These are phyloP conservation scores for Lentinula raphanica DNA, from an alignment of 768 basidiomycete genomes.

Conservation along the genomic window DNA sequence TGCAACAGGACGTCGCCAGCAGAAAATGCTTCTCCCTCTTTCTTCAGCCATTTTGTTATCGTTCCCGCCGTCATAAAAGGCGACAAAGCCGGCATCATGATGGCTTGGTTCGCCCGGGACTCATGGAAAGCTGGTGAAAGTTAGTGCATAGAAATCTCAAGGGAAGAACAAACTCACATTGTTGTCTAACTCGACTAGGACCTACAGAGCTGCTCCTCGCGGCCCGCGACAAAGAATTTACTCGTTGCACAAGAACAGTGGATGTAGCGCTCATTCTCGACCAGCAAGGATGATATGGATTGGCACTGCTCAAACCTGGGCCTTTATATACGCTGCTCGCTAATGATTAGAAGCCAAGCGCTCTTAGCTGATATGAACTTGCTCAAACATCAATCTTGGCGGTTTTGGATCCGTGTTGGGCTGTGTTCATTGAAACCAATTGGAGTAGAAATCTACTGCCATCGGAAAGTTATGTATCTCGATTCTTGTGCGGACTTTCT, in stretches of 20 bases:
- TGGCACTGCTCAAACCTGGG: not conserved
- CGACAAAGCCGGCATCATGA: constrained; percentile 81
- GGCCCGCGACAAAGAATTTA: constrained; percentile 6
- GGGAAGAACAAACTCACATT: not conserved
- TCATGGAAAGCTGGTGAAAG: constrained; percentile 4
- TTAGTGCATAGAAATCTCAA: not conserved
- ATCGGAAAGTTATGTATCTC: too few species aligned
- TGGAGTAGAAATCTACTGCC: not conserved
- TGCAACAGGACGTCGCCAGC: constrained; percentile 74
- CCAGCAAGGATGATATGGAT: constrained; percentile 7
- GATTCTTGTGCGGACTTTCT: too few species aligned
- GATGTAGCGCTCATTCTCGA: constrained; percentile 6
- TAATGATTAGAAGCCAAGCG: not conserved
- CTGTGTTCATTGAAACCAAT: not conserved
- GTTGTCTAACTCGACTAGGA: constrained; percentile 3
- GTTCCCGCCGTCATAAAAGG: constrained; percentile 88
- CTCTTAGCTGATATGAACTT: not conserved
- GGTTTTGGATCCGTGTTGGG: not conserved
- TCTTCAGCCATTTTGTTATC: constrained; percentile 73
- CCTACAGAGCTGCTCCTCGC: not conserved
- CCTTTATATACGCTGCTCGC: not conserved
- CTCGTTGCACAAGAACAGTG: constrained; percentile 1
- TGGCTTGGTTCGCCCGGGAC: constrained; percentile 20
- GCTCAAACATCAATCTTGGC: not conserved
- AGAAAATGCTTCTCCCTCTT: constrained; percentile 66